Evolutionary conservation across 441 rosid genomes (phyloP), one percentile per base, ranked within the genome.

Genomic region (Sinapis alba): DNA sequence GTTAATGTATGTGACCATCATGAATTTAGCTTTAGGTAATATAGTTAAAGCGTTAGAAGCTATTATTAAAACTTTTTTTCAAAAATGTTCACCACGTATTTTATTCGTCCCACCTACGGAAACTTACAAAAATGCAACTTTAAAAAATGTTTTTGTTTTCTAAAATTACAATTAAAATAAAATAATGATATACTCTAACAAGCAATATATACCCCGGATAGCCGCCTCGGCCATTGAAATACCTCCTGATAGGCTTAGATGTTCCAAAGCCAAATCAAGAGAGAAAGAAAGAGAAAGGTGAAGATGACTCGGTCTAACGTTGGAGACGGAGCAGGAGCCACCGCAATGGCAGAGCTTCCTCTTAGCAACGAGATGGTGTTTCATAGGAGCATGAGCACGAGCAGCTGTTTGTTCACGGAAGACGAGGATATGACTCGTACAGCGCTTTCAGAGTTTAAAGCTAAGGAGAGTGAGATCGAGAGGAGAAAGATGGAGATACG

Each of bases 381-480:
- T 0, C 97, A 94, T 65, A 89, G 97, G 23, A 89, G 84, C 69
- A 82, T 92, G 65, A 94, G 98, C 84, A 89, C 92, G 65, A 82
- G 86, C 84, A 87, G 95, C 78, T 89, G 87, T 65, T 79, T 90
- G 89, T 90, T 94, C 1, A 87, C 83, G 80, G 97, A 89, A 77
- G 98, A 93, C 75, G 97, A 93, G 28, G 94, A 93, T 83, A 87
- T 89, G 89, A 82, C 95, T 0, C 88, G 79, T 75, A 88, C 97
- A 18, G 98, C 93, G 4, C 92, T 93, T 16, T 84, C 90, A 32
- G 81, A 83, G 24, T 90, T 88, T 66, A 86, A 79, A 57, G 95
- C 92, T 72, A 93, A 88, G 78, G 98, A 93, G 71, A 93, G 91
- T 75, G 98, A 93, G 84, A 93, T 91, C 69, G 98, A 93, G 84